phyloP scores from a whole-genome alignment of 352 stramenopile genomes.

The Globisporangium okanoganense region DNA sequence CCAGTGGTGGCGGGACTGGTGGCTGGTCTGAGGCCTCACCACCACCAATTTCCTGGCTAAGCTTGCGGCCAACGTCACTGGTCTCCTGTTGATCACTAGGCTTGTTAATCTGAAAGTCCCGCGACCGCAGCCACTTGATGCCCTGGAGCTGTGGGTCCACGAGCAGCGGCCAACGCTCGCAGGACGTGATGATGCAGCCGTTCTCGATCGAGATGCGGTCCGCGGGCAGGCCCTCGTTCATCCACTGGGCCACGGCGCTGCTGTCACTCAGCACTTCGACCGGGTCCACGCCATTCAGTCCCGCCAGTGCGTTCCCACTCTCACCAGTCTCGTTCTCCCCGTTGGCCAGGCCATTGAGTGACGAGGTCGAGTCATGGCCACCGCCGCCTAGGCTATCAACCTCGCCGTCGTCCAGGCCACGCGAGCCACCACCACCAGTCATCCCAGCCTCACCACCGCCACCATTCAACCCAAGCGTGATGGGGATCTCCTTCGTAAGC shows the following conservation, averaged over 20 bases:
- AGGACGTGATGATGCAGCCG: conserved; percentile 89
- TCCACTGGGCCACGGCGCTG: conserved; percentile 85
- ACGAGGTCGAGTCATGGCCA: conserved; percentile 1
- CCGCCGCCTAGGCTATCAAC: neutral
- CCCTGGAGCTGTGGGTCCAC: conserved; percentile 90
- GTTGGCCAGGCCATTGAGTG: neutral
- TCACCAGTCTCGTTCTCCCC: neutral
- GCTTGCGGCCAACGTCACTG: neutral
- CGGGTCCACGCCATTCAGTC: conserved; percentile 55
- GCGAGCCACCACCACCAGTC: neutral
- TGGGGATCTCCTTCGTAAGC: conserved; percentile 82
- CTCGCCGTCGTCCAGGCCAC: neutral
- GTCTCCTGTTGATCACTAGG: neutral
- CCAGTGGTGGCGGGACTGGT: conserved; percentile 29
- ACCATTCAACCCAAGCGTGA: conserved; percentile 25
- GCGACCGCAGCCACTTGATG: conserved; percentile 79
- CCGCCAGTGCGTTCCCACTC: neutral
- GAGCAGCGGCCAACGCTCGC: conserved; percentile 84
- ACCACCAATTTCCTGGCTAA: neutral
- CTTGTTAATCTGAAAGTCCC: conserved; percentile 31
- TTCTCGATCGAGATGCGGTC: conserved; percentile 93
- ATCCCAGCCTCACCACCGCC: neutral
- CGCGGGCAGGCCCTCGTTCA: conserved; percentile 88
- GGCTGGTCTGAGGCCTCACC: neutral
- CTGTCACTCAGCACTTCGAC: conserved; percentile 85